Evolutionary conservation across 78 protist genomes (phyloP), one percentile per base, ranked within the genome.

Genomic region (Capsaspora owczarzaki): DNA sequence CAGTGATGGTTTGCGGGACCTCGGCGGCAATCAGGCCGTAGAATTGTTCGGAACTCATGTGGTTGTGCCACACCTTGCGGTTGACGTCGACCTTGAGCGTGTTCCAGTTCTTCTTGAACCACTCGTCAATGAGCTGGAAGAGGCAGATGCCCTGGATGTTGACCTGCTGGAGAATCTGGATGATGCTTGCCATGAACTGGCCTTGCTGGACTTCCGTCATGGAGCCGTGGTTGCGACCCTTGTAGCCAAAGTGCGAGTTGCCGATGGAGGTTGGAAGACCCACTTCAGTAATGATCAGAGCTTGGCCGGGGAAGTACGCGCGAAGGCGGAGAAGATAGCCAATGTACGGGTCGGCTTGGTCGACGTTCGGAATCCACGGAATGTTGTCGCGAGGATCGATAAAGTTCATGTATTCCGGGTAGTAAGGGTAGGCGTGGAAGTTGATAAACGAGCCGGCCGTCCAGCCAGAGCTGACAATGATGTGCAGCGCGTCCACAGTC

Each of bases 41-140:
- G 41, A 23, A 61, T 42, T 79, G 82, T 37, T 79, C 82, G 31
- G 74, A n/a, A 5, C 43, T 41, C 25, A 79, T 2, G 14, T 3
- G 6, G 53, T 79, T 79, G 41, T 61, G 82, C 82, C 82, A 79
- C 35, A 41, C 40, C 53, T 47, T n/a, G 44, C 82, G 37, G 38
- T 79, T 53, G 31, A 35, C 27, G 33, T 79, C 82, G n/a, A 6
- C 1, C 61, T 53, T 38, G 46, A 53, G 2, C 20, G 41, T 61
- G 74, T 79, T 79, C 82, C 82, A 79, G 37, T 29, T 79, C 22
- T 14, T 8, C 74, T 79, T 79, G 74, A 79, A 79, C 82, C 82
- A 79, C 53, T 79, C 82, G 74, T 79, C 82, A 25, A 53, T 47
- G 35, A 79, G 42, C 41, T 38, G 40, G 38, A 79, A 79, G 61